A percentile compares a stretch with the other conserved stretches of the same genome.
Conservation (phyloP, 2,329 filamentous ascomycete species). For the Aaosphaeria pasadenensis region DNA sequence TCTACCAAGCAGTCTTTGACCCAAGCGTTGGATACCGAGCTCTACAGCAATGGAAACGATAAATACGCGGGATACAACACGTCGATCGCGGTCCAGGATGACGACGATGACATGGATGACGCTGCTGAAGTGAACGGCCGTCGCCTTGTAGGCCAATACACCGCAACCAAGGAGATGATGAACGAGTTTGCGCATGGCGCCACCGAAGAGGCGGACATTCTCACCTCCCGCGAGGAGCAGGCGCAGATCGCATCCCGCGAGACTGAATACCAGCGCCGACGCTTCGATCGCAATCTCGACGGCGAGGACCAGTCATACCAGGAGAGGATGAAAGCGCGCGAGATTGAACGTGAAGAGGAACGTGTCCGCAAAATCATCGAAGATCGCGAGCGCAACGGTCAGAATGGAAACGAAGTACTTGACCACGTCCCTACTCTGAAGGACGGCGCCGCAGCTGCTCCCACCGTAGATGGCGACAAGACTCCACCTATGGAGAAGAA, state of each 20-base stretch:
- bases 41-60: slow-evolving; percentile 75
- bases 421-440: slow-evolving; percentile 74
- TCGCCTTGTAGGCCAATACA: slow-evolving; percentile 91
- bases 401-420: slow-evolving; percentile 51
- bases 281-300: slow-evolving; percentile 80
- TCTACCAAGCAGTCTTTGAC: slow-evolving; percentile 89
- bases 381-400: slow-evolving; percentile 63
- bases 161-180: slow-evolving; percentile 85
- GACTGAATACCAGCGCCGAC: slow-evolving; percentile 95
- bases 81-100: slow-evolving; percentile 77
- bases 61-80: slow-evolving; percentile 88
- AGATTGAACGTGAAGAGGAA: slow-evolving; percentile 91
- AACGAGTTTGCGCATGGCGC: slow-evolving; percentile 90
- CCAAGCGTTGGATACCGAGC: slow-evolving; percentile 80
- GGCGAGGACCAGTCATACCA: slow-evolving; percentile 79
- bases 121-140: slow-evolving; percentile 65
- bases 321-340: slow-evolving; percentile 85
- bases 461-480: slow-evolving; percentile 72
- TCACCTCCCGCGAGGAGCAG: slow-evolving; percentile 82
- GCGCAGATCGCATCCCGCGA: slow-evolving; percentile 89
- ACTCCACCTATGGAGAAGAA: slow-evolving; percentile 60
- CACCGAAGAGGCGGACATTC: slow-evolving; percentile 87
- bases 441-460: slow-evolving; percentile 46
- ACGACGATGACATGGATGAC: slow-evolving; percentile 75
- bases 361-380: slow-evolving; percentile 77